These are phyloP conservation scores for Basidiobolus meristosporus DNA, from an alignment of 371 early-diverging fungal species.

Conservation along the genomic window DNA sequence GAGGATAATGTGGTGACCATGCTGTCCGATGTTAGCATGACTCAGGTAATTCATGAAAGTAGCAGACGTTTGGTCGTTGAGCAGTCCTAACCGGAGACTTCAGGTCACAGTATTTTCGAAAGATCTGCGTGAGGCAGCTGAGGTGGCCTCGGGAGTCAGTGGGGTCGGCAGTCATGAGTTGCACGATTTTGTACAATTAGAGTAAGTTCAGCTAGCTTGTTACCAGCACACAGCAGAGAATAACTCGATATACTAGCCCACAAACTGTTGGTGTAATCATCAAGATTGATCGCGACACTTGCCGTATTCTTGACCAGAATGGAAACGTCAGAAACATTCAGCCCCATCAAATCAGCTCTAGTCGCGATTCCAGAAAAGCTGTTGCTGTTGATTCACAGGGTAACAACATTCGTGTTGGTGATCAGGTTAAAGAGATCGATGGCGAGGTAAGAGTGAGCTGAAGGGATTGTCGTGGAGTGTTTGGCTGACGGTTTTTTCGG, in stretches of 20 bases:
- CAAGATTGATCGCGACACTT: constrained; percentile 53
- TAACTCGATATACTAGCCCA: neutral
- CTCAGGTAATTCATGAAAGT: constrained; percentile 21
- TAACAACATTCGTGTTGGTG: constrained; percentile 57
- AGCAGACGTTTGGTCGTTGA: neutral
- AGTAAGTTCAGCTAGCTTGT: constrained; percentile 19
- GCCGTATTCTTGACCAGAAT: constrained; percentile 63
- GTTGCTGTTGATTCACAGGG: constrained; percentile 62
- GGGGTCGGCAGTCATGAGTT: constrained; percentile 43
- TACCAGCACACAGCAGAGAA: neutral
- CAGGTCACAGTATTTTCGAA: constrained; percentile 65
- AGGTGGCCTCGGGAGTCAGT: constrained; percentile 21
- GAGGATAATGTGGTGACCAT: constrained; percentile 60
- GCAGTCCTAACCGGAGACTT: neutral
- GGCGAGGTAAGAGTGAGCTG: constrained; percentile 13
- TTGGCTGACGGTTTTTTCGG: neutral
- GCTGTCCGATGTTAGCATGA: constrained; percentile 50
- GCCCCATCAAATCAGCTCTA: constrained; percentile 45
- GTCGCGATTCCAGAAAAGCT: constrained; percentile 40
- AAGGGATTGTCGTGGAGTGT: neutral
- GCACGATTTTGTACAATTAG: constrained; percentile 73
- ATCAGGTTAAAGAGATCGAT: constrained; percentile 48
- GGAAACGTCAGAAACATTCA: constrained; percentile 44
- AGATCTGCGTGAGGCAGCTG: constrained; percentile 61
- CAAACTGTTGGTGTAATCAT: constrained; percentile 67